Base-by-base conservation (phyloP, 257 asterid species). In the Ballota nigra region DNA sequence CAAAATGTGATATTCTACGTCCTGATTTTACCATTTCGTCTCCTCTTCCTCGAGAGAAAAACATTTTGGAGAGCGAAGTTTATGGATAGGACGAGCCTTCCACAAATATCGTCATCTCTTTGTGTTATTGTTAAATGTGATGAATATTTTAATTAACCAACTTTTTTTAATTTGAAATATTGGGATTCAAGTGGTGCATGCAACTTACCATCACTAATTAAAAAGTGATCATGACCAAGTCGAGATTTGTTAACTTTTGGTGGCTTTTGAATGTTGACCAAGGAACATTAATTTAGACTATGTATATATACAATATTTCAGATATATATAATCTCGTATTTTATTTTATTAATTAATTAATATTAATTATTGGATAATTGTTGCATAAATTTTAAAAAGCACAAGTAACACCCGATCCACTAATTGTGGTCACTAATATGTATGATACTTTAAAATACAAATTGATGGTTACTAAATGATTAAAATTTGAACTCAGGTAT, bases 31-130 rank as follows among this genome's bases (percentile, higher is more conserved):
- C 59, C 75, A 77, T 81, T 81, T 64, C 56, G 43, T 29, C 53
- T 28, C 51, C 76, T 64, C 38, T 69, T 71, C 19, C 70, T 71
- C 67, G 73, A 71, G 77, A 79, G 75, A 69, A 45, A 36, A 2
- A 34, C 55, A 51, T 49, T 52, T 63, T 18, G 31, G 64, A 63
- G 45, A 55, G 6, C 34, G 66, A 77, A 15, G 29, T 69, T 78
- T 41, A 60, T 45, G 66, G 64, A 16, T 47, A 26, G 8, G 45
- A 36, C 66, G 8, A 52, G 26, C 6, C 59, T 8, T 19, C 59
- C 76, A 70, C 68, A 55, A 67, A 63, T 61, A 75, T 49, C 10
- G 66, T 66, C 31, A 38, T 24, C 6, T 15, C 18, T n/a, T 45
- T 45, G 53, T 15, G 53, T 15, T n/a, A 15, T 45, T 15, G 5